Evolutionary conservation across 257 asterid species (phyloP), one percentile per base, ranked within the genome.

Genomic region (Mentha longifolia): DNA sequence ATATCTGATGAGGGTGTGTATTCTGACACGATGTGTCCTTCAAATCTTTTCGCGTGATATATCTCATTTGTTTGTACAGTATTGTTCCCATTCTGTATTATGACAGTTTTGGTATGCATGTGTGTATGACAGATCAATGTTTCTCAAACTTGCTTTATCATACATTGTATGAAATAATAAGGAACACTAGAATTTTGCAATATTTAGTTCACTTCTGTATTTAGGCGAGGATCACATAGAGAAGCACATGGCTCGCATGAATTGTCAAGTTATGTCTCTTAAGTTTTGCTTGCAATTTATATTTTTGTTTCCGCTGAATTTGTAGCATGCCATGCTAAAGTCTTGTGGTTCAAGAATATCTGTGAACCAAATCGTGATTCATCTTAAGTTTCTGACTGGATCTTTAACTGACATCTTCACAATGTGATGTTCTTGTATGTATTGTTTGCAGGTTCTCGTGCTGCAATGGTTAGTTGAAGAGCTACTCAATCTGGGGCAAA

Each of bases 381-480:
- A n/a, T n/a, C n/a, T n/a, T n/a, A n/a, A n/a, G n/a, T n/a, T n/a
- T n/a, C n/a, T n/a, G n/a, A n/a, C n/a, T n/a, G n/a, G n/a, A n/a
- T n/a, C n/a, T n/a, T n/a, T n/a, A n/a, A n/a, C n/a, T n/a, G n/a
- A n/a, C n/a, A n/a, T n/a, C n/a, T n/a, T n/a, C n/a, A n/a, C n/a
- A n/a, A n/a, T n/a, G n/a, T n/a, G n/a, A n/a, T n/a, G n/a, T 30
- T 72, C 46, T 74, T 65, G 31, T 71, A 25, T 75, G 61, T 66
- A 50, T 49, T 39, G 35, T 78, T 65, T 65, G 74, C 87, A 84
- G 86, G 89, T 42, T 57, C 73, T 20, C 89, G 81, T 47, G 65
- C 82, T 61, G 83, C 85, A 59, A 49, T 72, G 74, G 74, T 67
- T 59, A 61, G 73, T 42, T 84, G 72, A 79, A 67, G 82, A 37